phyloP scores from a whole-genome alignment of 495 filamentous ascomycete genomes.

The Letharia lupina region DNA sequence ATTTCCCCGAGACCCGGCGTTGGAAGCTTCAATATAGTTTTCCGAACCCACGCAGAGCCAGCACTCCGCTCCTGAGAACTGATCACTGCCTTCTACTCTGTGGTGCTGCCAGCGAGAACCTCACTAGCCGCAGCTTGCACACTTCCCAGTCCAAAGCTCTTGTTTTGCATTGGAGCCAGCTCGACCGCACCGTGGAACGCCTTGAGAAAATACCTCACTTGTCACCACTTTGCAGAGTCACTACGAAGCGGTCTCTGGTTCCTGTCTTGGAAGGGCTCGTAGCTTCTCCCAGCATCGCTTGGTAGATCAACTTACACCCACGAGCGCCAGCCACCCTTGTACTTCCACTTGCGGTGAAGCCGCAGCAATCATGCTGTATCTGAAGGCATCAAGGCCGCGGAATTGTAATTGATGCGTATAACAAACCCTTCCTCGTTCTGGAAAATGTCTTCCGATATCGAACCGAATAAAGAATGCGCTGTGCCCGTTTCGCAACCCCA shows the following conservation, averaged over 20 bases:
- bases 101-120: conserved; percentile 1
- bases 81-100: neutral
- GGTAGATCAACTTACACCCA: neutral
- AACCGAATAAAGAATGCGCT: too few species aligned
- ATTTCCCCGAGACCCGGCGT: neutral
- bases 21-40: neutral
- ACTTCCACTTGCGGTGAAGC: neutral
- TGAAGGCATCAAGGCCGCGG: too few species aligned
- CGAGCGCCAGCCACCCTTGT: neutral
- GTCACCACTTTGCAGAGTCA: neutral
- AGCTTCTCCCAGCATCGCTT: neutral
- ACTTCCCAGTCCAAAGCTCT: neutral
- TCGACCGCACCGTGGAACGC: neutral
- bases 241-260: neutral
- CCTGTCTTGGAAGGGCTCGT: conserved; percentile 1
- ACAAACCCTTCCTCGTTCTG: too few species aligned
- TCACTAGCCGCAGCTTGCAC: neutral
- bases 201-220: neutral
- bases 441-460: conserved; percentile 12
- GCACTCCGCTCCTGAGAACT: neutral
- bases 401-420: too few species aligned
- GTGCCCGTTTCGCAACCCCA: too few species aligned
- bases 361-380: too few species aligned
- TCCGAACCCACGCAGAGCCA: neutral
- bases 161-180: neutral